Conservation (phyloP, 140 eudicot species). For the Anethum foeniculum region DNA sequence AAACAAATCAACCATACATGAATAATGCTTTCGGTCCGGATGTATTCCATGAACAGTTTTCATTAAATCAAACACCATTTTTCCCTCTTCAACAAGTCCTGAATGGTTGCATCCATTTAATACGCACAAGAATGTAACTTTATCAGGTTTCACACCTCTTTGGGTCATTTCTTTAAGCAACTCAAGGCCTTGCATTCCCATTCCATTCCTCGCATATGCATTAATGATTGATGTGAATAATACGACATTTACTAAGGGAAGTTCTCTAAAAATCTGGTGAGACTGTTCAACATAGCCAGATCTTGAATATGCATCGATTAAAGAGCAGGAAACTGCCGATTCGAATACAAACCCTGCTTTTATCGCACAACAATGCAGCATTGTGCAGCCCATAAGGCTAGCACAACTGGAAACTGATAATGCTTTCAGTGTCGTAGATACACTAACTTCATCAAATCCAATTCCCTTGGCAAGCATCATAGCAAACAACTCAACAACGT, state of each 20-base stretch:
- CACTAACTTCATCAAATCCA: conserved; percentile 18
- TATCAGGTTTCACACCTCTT: conserved; percentile 56
- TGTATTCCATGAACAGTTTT: conserved; percentile 29
- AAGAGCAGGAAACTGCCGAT: conserved; percentile 53
- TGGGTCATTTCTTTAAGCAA: conserved; percentile 39
- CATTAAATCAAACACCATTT: conserved; percentile 45
- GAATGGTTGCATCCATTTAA: conserved; percentile 66
- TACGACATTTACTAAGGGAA: conserved; percentile 43
- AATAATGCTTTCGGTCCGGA: conserved; percentile 56
- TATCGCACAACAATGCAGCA: conserved; percentile 57
- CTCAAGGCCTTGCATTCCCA: conserved; percentile 49
- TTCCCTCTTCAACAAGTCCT: conserved; percentile 59
- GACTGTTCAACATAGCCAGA: conserved; percentile 38
- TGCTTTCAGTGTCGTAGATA: conserved; percentile 9
- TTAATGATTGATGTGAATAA: conserved; percentile 57
- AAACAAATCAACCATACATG: conserved; percentile 69
- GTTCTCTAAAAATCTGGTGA: conserved; percentile 29
- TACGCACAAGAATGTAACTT: conserved; percentile 53
- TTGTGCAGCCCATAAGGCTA: conserved; percentile 40
- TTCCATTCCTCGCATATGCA: conserved; percentile 59
- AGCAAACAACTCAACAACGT: conserved; percentile 65
- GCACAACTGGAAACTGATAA: conserved; percentile 34
- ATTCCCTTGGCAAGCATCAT: conserved; percentile 49
- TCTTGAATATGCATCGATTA: conserved; percentile 67
- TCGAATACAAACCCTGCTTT: conserved; percentile 52